phyloP scores from a whole-genome alignment of 2,329 filamentous ascomycete species.

The Pseudogymnoascus sp. region DNA sequence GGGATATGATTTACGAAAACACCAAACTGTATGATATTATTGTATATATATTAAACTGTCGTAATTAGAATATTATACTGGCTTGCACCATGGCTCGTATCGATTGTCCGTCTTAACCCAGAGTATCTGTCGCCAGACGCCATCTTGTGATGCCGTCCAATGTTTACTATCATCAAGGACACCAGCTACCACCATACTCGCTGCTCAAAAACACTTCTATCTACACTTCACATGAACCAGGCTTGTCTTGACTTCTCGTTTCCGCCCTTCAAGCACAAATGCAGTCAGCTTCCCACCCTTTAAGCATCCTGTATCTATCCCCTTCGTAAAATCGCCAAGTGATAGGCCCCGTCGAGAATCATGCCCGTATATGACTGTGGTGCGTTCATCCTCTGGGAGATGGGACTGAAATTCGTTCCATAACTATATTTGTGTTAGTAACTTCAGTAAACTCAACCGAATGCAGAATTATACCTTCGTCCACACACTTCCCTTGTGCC shows the following conservation, averaged over 20 bases:
- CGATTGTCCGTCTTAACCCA: background rate
- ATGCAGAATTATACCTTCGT: constrained; percentile 23
- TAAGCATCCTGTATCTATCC: constrained; percentile 78
- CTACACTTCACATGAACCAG: constrained; percentile 27
- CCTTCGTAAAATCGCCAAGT: constrained; percentile 65
- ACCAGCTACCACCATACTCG: background rate
- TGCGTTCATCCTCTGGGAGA: constrained; percentile 34
- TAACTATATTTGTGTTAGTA: constrained; percentile 30
- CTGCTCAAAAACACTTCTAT: background rate
- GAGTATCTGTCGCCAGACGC: background rate
- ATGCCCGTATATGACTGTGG: constrained; percentile 80
- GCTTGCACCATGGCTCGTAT: background rate
- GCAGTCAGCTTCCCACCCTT: constrained; percentile 69
- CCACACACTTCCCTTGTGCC: constrained; percentile 24
- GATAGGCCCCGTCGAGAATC: constrained; percentile 67
- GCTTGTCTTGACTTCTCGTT: constrained; percentile 28
- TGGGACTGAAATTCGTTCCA: constrained; percentile 48
- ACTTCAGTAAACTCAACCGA: background rate
- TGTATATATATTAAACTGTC: background rate
- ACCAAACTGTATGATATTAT: constrained; percentile 3
- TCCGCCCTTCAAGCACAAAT: constrained; percentile 59
- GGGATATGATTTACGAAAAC: constrained; percentile 3
- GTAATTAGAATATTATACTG: background rate
- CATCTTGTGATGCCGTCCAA: background rate
- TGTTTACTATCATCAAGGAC: background rate